phyloP scores from a whole-genome alignment of 2,329 filamentous ascomycete species.

The Triangularia verruculosa region DNA sequence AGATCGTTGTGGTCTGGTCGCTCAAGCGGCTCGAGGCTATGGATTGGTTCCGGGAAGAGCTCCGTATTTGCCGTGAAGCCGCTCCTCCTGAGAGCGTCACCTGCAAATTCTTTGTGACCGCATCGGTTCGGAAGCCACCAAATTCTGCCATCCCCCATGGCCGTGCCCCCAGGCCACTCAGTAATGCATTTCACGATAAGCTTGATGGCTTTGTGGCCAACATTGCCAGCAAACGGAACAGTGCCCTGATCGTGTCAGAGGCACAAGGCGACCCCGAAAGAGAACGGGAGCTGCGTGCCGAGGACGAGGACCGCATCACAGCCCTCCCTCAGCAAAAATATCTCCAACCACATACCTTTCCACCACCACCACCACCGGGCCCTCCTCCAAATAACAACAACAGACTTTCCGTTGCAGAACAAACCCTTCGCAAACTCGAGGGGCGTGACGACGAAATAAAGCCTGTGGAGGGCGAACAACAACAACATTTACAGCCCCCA shows the following conservation, averaged over 20 bases:
- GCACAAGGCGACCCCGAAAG: conserved; percentile 75
- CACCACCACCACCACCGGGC: conserved; percentile 35
- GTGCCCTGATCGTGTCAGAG: conserved; percentile 76
- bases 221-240: conserved; percentile 83
- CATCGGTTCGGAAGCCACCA: conserved; percentile 56
- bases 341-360: conserved; percentile 52
- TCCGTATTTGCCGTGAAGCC: conserved; percentile 85
- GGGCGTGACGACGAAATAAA: conserved; percentile 46
- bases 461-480: conserved; percentile 21
- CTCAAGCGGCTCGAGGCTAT: conserved; percentile 87
- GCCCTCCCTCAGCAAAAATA: conserved; percentile 70
- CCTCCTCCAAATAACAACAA: conserved; percentile 28
- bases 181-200: conserved; percentile 76
- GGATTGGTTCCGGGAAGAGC: conserved; percentile 96
- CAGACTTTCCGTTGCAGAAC: conserved; percentile 36
- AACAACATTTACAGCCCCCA: neutral
- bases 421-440: conserved; percentile 49
- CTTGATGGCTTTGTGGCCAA: conserved; percentile 84
- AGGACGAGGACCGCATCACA: conserved; percentile 81
- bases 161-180: conserved; percentile 62
- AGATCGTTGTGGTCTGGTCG: conserved; percentile 90
- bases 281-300: conserved; percentile 73
- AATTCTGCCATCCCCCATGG: conserved; percentile 35
- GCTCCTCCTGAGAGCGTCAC: conserved; percentile 85
- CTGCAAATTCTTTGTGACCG: conserved; percentile 93